phyloP scores from a whole-genome alignment of 495 filamentous ascomycete genomes.

The Cryomyces minteri region DNA sequence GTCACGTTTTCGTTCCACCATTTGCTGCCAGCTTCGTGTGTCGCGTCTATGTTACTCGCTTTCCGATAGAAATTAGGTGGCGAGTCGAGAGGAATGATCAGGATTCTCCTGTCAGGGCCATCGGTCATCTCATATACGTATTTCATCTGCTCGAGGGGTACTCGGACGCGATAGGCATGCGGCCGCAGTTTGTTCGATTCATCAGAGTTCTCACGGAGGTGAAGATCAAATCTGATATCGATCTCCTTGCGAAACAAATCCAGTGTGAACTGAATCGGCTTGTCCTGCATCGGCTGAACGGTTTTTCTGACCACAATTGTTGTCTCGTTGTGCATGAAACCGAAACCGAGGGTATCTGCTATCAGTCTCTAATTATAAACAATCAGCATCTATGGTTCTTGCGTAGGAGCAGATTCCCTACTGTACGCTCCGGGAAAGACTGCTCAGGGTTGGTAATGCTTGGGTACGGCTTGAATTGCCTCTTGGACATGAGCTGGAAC shows the following conservation, averaged over 20 bases:
- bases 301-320: slow-evolving; percentile 32
- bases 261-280: slow-evolving; percentile 13
- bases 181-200: background rate
- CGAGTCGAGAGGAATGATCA: slow-evolving; percentile 41
- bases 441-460: background rate
- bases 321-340: slow-evolving; percentile 26
- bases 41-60: slow-evolving; percentile 21
- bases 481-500: background rate
- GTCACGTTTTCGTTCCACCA: slow-evolving; percentile 47
- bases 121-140: slow-evolving; percentile 29
- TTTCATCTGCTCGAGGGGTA: slow-evolving; percentile 46
- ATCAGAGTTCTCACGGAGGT: background rate
- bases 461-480: background rate
- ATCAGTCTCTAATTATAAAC: background rate
- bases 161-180: slow-evolving; percentile 29
- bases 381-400: background rate
- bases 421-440: background rate
- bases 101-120: slow-evolving; percentile 15
- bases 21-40: slow-evolving; percentile 19
- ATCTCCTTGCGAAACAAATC: slow-evolving; percentile 17
- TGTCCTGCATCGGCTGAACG: slow-evolving; percentile 1
- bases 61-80: slow-evolving; percentile 50
- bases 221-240: slow-evolving; percentile 13
- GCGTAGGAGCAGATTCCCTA: background rate
- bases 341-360: slow-evolving; percentile 21